Percentiles rank a stretch among this genome's conserved stretches.
These are phyloP conservation scores for Apostasia shenzhenica DNA, from an alignment of 106 monocot species.

Conservation along the genomic window DNA sequence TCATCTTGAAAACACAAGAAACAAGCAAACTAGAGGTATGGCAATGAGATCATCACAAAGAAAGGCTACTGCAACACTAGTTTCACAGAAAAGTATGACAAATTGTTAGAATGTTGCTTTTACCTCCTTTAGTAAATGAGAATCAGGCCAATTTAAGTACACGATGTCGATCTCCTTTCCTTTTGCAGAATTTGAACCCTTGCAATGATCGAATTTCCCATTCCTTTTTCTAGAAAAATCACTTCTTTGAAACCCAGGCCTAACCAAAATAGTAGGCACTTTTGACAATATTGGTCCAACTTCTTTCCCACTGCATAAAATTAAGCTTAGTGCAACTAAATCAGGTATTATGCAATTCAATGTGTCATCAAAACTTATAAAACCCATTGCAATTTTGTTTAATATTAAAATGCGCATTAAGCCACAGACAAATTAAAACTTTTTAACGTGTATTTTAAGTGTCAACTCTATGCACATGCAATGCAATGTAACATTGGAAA, in stretches of 20 bases:
- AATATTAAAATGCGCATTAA: too few relatives aligned
- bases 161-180: constrained; percentile 13
- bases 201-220: constrained; percentile 28
- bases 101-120: neutral
- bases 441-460: too few relatives aligned
- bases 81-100: too few relatives aligned
- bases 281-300: constrained; percentile 67
- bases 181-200: constrained; percentile 13
- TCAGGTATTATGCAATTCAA: neutral
- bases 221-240: constrained; percentile 11
- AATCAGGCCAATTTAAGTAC: constrained; percentile 17
- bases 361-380: too few relatives aligned
- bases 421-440: too few relatives aligned
- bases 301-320: constrained; percentile 62
- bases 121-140: constrained; percentile 43
- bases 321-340: neutral
- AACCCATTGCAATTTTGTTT: too few relatives aligned
- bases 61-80: too few relatives aligned
- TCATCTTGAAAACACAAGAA: too few relatives aligned
- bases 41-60: too few relatives aligned
- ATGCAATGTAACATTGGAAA: too few relatives aligned
- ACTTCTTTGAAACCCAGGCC: constrained; percentile 18
- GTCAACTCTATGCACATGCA: too few relatives aligned
- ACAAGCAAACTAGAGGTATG: too few relatives aligned
- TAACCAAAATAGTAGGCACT: constrained; percentile 20